Percentiles rank a stretch among this genome's conserved stretches.
These are phyloP conservation scores for Diacronema lutheri DNA, from an alignment of 78 protist genomes.

Conservation along the genomic window DNA sequence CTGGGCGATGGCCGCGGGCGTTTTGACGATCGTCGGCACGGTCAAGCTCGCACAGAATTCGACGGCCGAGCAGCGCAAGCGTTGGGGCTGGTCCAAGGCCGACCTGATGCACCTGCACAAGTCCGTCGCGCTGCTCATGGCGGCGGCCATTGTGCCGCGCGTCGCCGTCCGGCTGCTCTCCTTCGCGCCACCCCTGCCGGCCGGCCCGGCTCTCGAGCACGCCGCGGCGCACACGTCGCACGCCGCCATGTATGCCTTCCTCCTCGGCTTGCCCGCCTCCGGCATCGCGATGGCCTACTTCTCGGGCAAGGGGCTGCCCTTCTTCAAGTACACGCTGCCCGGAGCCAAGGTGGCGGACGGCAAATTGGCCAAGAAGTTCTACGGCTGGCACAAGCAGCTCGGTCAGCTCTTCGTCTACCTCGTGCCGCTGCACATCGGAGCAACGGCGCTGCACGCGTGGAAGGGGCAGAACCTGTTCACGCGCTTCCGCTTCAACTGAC, in stretches of 20 bases:
- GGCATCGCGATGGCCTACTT: slow-evolving; percentile 16
- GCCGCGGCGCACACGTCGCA: neutral
- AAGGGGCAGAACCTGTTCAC: neutral
- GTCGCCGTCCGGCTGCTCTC: neutral
- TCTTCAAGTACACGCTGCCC: neutral
- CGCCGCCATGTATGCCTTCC: neutral
- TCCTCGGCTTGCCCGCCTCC: neutral
- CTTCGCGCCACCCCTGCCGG: neutral
- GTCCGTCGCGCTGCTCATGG: too few species aligned
- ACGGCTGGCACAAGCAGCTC: neutral
- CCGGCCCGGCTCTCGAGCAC: neutral
- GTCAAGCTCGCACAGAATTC: too few species aligned
- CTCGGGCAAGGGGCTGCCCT: neutral
- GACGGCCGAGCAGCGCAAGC: too few species aligned
- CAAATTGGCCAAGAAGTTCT: neutral
- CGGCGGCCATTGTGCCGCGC: neutral
- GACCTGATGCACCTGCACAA: too few species aligned
- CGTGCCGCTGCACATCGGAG: slow-evolving; percentile 2
- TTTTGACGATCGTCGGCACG: too few species aligned
- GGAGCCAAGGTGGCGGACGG: neutral
- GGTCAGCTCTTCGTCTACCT: neutral
- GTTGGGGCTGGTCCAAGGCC: too few species aligned
- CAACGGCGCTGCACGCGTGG: neutral
- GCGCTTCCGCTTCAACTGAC: neutral
- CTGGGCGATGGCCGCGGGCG: too few species aligned